Percentiles rank a stretch among this genome's conserved stretches.
Conservation (phyloP, 2,329 filamentous ascomycete species). For the Claviceps cyperi region DNA sequence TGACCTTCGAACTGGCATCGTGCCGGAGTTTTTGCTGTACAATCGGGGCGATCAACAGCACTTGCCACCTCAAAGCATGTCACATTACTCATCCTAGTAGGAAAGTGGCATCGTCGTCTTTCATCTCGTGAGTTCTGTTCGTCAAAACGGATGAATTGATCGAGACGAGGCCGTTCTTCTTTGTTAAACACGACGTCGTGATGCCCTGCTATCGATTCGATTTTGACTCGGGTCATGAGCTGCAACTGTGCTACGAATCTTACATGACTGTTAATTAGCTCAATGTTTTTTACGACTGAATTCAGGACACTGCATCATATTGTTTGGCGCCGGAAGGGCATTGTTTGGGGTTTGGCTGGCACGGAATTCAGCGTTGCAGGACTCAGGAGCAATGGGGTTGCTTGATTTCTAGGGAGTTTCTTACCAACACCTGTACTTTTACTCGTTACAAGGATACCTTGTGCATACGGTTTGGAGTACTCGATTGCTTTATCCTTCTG, state of each 20-base stretch:
- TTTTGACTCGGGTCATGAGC: not conserved
- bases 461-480: slow-evolving; percentile 9
- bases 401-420: not conserved
- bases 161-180: not conserved
- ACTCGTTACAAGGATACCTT: slow-evolving; percentile 1
- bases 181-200: not conserved
- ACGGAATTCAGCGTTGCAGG: slow-evolving; percentile 11
- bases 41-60: slow-evolving; percentile 19
- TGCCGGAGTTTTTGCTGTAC: slow-evolving; percentile 44
- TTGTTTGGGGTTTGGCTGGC: slow-evolving; percentile 13
- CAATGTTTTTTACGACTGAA: slow-evolving; percentile 6
- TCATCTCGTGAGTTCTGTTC: not conserved
- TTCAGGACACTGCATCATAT: slow-evolving; percentile 8
- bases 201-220: not conserved
- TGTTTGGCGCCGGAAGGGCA: slow-evolving; percentile 11
- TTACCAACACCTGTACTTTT: not conserved
- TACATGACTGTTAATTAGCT: not conserved
- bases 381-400: slow-evolving; percentile 2
- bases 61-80: slow-evolving; percentile 12
- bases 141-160: no score
- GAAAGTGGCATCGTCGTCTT: slow-evolving; percentile 10
- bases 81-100: slow-evolving; percentile 21
- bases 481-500: not conserved
- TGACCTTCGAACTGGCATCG: slow-evolving; percentile 53
- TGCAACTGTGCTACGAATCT: not conserved